A percentile compares a stretch with the other conserved stretches of the same genome.
phyloP scores from a whole-genome alignment of 192 early-diverging fungal genomes.

The Entomortierella chlamydospora region DNA sequence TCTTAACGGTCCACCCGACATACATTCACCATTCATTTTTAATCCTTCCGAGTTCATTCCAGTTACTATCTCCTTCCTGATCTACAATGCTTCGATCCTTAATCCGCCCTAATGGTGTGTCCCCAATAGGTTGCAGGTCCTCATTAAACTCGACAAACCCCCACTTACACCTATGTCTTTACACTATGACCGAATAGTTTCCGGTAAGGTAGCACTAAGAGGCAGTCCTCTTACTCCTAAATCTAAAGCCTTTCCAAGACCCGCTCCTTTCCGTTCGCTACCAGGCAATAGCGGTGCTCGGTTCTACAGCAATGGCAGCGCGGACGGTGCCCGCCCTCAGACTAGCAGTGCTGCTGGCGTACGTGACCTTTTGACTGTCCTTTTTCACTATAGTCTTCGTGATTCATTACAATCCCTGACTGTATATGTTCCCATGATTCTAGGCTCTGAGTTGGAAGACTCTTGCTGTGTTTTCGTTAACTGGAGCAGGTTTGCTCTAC shows the following conservation, averaged over 20 bases:
- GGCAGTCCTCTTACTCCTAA: background rate
- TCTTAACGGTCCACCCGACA: background rate
- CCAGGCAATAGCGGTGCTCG: constrained; percentile 3
- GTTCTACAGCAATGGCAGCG: constrained; percentile 11
- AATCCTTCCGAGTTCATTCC: background rate
- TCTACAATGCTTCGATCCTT: constrained; percentile 19
- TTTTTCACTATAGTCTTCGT: no score
- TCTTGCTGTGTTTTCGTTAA: constrained; percentile 64
- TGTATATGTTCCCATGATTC: background rate
- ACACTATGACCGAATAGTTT: background rate
- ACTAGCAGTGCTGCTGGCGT: constrained; percentile 34
- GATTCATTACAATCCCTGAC: background rate
- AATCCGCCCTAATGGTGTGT: constrained; percentile 15
- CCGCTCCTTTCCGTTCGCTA: background rate
- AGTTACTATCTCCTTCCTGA: background rate
- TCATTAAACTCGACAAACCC: no score
- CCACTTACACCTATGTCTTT: no score
- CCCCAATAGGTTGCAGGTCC: no score
- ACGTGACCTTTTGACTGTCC: background rate
- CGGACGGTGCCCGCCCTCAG: constrained; percentile 44
- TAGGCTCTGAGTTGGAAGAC: constrained; percentile 64
- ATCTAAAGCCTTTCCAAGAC: background rate
- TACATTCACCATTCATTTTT: background rate
- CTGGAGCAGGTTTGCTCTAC: constrained; percentile 68
- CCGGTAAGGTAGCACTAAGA: background rate